Percentiles rank a stretch among this genome's conserved stretches.
Conservation (phyloP, 129 eudicot species). For the Ambrosia artemisiifolia region DNA sequence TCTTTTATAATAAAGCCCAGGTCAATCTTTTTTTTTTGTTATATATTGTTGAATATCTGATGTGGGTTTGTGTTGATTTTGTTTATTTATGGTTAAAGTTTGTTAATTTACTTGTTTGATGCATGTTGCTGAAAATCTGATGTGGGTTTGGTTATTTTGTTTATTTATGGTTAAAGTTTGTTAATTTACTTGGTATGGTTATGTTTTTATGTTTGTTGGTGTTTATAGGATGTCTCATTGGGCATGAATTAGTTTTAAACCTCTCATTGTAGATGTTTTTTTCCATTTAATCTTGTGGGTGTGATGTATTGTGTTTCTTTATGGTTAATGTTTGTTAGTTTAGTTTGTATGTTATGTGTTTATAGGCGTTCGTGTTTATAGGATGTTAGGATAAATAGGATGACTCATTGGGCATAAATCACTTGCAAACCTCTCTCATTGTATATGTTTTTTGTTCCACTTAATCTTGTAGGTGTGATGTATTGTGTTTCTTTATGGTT, state of each 20-base stretch:
- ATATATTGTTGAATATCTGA: background rate
- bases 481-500: no score
- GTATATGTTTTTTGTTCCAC: no score
- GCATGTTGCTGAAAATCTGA: background rate
- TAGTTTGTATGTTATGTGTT: background rate
- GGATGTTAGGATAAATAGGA: no score
- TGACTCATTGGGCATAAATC: no score
- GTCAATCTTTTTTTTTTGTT: slow-evolving; percentile 23
- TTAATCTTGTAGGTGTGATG: background rate
- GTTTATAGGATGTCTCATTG: no score
- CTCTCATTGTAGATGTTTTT: no score
- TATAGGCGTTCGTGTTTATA: background rate
- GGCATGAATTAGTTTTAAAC: no score
- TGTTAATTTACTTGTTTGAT: background rate
- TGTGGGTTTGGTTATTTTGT: background rate
- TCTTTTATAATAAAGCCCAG: slow-evolving; percentile 91
- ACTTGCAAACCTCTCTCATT: no score
- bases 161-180: background rate
- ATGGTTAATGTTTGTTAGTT: background rate
- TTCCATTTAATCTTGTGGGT: background rate
- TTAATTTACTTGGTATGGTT: background rate
- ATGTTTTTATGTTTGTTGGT: background rate
- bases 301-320: background rate
- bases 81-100: background rate
- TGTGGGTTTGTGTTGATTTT: background rate